These are phyloP conservation scores for Zoysia matrella DNA, from an alignment of 202 grass and related monocot genomes.

Conservation along the genomic window DNA sequence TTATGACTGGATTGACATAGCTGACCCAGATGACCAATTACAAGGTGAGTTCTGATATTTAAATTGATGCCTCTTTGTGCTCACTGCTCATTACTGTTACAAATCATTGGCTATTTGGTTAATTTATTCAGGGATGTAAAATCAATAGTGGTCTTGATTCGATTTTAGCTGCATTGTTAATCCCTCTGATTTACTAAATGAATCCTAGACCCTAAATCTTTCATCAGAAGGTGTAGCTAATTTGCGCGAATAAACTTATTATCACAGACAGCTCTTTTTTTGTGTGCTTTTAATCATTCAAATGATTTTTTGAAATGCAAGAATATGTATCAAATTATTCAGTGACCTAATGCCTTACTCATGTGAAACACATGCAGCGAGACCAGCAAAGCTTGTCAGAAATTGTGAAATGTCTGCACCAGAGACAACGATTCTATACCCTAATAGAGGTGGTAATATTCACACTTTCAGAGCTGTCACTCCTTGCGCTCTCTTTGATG, in stretches of 20 bases:
- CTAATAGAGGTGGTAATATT: slow-evolving; percentile 84
- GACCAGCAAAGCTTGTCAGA: slow-evolving; percentile 77
- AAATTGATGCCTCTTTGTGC: slow-evolving; percentile 3
- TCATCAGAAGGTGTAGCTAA: background rate
- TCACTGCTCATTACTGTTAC: background rate
- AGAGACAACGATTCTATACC: slow-evolving; percentile 33
- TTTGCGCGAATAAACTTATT: background rate
- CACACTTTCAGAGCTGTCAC: slow-evolving; percentile 94
- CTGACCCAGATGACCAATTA: slow-evolving; percentile 52
- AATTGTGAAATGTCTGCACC: slow-evolving; percentile 1
- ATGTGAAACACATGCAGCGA: slow-evolving; percentile 44
- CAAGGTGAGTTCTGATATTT: slow-evolving; percentile 64
- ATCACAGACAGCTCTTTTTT: slow-evolving; percentile 13
- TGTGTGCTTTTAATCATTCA: slow-evolving; percentile 9
- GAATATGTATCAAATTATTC: slow-evolving; percentile 17
- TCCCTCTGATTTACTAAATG: background rate
- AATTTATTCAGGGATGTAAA: background rate
- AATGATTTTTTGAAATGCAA: background rate
- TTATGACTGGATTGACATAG: slow-evolving; percentile 88
- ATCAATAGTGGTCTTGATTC: background rate
- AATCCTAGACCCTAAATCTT: background rate
- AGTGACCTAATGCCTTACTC: slow-evolving; percentile 7
- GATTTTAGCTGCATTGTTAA: background rate
- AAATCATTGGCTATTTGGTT: background rate
- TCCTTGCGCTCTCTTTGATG: slow-evolving; percentile 91